These are phyloP conservation scores for Bryoerythrophyllum caledonicum DNA, from an alignment of 225 moss, liverwort and hornwort genomes.

Conservation along the genomic window DNA sequence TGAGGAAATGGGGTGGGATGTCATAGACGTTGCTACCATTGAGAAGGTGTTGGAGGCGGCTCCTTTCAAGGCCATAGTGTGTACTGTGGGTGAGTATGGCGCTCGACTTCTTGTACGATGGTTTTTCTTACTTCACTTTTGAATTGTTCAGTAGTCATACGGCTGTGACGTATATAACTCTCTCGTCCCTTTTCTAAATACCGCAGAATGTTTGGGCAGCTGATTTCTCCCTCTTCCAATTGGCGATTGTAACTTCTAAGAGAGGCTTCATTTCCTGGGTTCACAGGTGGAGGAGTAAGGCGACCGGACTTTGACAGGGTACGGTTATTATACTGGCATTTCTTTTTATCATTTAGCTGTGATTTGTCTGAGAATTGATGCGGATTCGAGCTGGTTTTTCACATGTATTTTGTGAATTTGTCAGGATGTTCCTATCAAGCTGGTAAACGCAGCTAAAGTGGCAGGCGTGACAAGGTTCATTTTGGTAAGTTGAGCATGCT, in stretches of 20 bases:
- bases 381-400: slow-evolving; percentile 23
- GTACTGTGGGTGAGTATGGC: slow-evolving; percentile 32
- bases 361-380: neutral
- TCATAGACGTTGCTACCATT: slow-evolving; percentile 31
- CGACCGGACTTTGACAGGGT: slow-evolving; percentile 80
- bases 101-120: neutral
- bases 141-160: neutral
- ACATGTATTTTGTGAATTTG: slow-evolving; percentile 18
- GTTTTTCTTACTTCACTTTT: neutral
- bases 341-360: neutral
- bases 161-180: slow-evolving; percentile 3
- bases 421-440: slow-evolving; percentile 75
- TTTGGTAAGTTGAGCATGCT: slow-evolving; percentile 52
- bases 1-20: slow-evolving; percentile 43
- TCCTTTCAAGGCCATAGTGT: slow-evolving; percentile 37
- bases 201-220: slow-evolving; percentile 9
- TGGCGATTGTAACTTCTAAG: slow-evolving; percentile 9
- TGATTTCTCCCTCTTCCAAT: slow-evolving; percentile 19
- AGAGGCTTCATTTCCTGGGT: slow-evolving; percentile 15
- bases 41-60: slow-evolving; percentile 34
- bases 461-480: slow-evolving; percentile 79
- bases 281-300: slow-evolving; percentile 68
- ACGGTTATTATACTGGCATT: neutral
- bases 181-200: neutral
- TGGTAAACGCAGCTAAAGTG: slow-evolving; percentile 75